A percentile compares a stretch with the other conserved stretches of the same genome.
Evolutionary conservation across 768 basidiomycete genomes (phyloP).

Genomic region (Naganishia kalamii): DNA sequence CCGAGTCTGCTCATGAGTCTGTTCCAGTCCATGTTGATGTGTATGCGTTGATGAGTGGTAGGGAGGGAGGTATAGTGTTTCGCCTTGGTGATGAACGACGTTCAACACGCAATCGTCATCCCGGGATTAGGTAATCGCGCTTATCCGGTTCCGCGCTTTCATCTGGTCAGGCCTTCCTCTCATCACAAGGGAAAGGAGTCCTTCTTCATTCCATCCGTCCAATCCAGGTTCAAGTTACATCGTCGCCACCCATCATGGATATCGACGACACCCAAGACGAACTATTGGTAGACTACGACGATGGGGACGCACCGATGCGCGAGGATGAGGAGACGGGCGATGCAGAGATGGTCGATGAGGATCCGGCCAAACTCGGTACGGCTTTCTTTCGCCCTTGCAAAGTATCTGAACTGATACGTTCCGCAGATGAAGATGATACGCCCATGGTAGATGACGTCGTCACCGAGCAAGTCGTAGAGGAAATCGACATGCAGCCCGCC

Average conservation of each 20-base stretch:
- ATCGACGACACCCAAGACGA: constrained; percentile 12
- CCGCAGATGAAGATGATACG: neutral
- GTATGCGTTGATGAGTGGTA: neutral
- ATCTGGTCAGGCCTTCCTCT: neutral
- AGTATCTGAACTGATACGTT: neutral
- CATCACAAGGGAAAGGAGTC: neutral
- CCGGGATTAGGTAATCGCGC: neutral
- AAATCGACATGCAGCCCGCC: neutral
- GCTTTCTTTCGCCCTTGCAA: neutral
- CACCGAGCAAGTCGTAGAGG: neutral
- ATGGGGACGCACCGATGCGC: constrained; percentile 2
- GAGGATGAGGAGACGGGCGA: neutral
- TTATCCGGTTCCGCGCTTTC: neutral
- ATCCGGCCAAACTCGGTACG: neutral
- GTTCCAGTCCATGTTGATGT: constrained; percentile 8
- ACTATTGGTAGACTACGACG: constrained; percentile 2
- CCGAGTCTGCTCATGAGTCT: constrained; percentile 22
- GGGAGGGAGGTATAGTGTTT: neutral
- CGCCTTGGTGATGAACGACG: neutral
- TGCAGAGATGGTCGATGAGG: constrained; percentile 5
- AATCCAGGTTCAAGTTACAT: neutral
- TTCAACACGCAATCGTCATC: constrained; percentile 11
- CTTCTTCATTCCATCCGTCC: neutral
- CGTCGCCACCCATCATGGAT: neutral
- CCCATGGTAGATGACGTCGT: neutral